Base-by-base conservation (phyloP, 2,329 filamentous ascomycete species). In the Metarhizium guizhouense region DNA sequence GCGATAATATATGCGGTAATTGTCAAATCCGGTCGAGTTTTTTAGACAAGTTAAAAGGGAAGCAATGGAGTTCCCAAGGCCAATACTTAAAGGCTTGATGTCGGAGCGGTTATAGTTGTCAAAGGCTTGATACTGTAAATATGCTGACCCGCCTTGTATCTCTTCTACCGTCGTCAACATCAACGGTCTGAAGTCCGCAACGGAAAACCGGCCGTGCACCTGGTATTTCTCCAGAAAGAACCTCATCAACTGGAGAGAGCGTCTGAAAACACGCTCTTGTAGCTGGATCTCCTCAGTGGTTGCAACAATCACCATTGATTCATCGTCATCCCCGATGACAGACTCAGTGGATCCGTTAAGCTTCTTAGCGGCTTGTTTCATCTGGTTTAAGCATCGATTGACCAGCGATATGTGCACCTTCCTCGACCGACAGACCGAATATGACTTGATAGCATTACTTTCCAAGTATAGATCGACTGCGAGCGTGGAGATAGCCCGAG, bases 61-160 rank as follows among this genome's bases (percentile, higher is more conserved):
- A 1, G 81, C 79, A 6, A 83, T 80, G 0, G 87, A 94, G 56
- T 92, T 90, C 30, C 82, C 77, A 48, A 80, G 79, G 1, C 88
- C 88, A 61, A 94, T 85, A 32, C 74, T 74, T 34, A 94, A 70
- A 1, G 76, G 74, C 62, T 79, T 78, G 30, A 90, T 78, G 13
- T 82, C 81, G 1, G 81, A 84, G 54, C 82, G 79, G 2, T 70
- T 70, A 29, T 77, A 69, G 13, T 82, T 83, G 64, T 87, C 81
- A 62, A 90, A 90, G 2, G 83, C 83, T 68, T 93, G 88, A 63
- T 88, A 93, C 53, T 83, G 85, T 18, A 94, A 77, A 52, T 82
- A 79, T 1, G 90, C 76, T 2, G 78, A 72, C 42, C 87, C 81
- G 6, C 88, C 88, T 60, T 80, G 79, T 0, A 84, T 68, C 40